These are phyloP conservation scores for Mycena capillaripes DNA, from an alignment of 768 basidiomycete genomes.

Conservation along the genomic window DNA sequence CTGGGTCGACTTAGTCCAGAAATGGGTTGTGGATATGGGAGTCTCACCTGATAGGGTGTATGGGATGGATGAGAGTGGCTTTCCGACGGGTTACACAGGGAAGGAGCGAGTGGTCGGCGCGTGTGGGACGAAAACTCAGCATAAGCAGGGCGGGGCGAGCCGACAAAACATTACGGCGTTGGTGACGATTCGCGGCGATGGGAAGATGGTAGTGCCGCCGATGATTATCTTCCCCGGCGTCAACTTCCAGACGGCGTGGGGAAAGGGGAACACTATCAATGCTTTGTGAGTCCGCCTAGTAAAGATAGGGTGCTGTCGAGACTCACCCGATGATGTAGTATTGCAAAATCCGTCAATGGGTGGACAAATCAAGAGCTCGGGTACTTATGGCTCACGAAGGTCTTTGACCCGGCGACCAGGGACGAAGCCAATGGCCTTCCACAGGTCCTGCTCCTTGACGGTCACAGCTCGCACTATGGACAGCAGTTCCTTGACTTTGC, in stretches of 20 bases:
- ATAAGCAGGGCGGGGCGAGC: too few relatives aligned
- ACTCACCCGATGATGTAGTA: slow-evolving; percentile 28
- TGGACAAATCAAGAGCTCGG: slow-evolving; percentile 46
- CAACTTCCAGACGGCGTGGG: slow-evolving; percentile 42
- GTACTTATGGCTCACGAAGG: slow-evolving; percentile 37
- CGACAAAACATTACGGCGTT: too few relatives aligned
- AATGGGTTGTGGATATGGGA: too few relatives aligned
- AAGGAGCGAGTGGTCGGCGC: too few relatives aligned
- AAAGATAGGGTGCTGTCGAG: not conserved
- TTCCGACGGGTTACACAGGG: too few relatives aligned
- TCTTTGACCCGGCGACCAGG: slow-evolving; percentile 46
- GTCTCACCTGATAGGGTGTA: too few relatives aligned
- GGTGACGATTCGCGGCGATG: slow-evolving; percentile 47
- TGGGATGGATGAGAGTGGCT: too few relatives aligned
- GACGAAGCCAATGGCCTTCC: slow-evolving; percentile 41
- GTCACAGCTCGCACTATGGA: slow-evolving; percentile 48
- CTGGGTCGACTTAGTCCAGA: too few relatives aligned
- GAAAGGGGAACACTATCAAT: slow-evolving; percentile 38
- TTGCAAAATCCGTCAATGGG: slow-evolving; percentile 43
- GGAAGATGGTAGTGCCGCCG: slow-evolving; percentile 36
- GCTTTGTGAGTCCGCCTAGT: slow-evolving; percentile 38
- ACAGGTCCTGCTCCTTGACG: slow-evolving; percentile 45
- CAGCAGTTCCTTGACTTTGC: slow-evolving; percentile 41
- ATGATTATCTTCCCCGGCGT: slow-evolving; percentile 45
- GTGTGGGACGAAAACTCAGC: too few relatives aligned